These are phyloP conservation scores for Backusella sp. DNA, from an alignment of 192 early-diverging fungal genomes.

Conservation along the genomic window DNA sequence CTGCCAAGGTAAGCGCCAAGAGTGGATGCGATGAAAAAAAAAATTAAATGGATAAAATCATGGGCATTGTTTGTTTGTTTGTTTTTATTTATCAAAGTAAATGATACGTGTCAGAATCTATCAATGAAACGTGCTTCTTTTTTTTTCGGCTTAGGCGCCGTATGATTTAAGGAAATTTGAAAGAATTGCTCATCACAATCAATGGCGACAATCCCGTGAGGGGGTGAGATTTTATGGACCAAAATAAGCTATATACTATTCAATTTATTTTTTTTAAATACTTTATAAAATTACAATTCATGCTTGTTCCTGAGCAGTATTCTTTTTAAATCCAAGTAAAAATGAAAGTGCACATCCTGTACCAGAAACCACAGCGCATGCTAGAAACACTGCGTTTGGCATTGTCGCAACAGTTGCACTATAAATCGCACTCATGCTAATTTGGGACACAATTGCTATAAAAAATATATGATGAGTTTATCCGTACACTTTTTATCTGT, in stretches of 20 bases:
- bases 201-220: neutral
- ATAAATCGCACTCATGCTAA: slow-evolving; percentile 44
- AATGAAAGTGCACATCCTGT: slow-evolving; percentile 35
- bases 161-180: neutral
- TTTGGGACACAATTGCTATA: slow-evolving; percentile 34
- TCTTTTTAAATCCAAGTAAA: slow-evolving; percentile 17
- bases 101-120: neutral
- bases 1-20: neutral
- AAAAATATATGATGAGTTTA: neutral
- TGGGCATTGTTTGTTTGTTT: neutral
- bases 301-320: neutral
- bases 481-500: neutral
- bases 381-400: slow-evolving; percentile 44
- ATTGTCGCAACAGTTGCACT: slow-evolving; percentile 35
- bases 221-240: neutral
- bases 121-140: neutral
- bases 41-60: neutral
- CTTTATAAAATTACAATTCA: neutral
- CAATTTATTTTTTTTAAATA: neutral
- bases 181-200: neutral
- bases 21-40: neutral
- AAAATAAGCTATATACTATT: neutral
- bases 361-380: slow-evolving; percentile 28
- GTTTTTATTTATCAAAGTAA: neutral
- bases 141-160: neutral